Base-by-base conservation (phyloP, 345 rosid species). In the Lumnitzera littorea region DNA sequence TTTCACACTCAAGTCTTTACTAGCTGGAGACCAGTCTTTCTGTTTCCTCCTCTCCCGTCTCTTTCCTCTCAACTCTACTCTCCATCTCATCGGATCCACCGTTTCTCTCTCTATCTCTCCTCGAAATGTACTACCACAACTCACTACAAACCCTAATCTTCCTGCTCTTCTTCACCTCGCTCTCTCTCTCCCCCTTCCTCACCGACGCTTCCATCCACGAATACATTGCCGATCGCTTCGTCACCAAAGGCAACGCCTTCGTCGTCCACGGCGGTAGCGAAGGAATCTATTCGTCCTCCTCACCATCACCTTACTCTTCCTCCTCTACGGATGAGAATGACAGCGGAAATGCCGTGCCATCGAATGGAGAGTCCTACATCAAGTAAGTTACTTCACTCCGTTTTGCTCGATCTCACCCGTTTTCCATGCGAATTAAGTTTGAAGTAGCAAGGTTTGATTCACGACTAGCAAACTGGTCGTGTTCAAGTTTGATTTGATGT, bases 261-360 rank as follows among this genome's bases (percentile, higher is more conserved):
- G 88, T 90, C 53, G 81, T 94, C 69, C 95, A 94, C 69, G 99
- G 95, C 9, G 97, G 99, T 56, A 94, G 89, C 57, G 99, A 94
- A 72, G 95, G 96, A 68, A 84, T 94, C 69, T 94, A 88, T 84
- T 85, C 96, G 16, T 81, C 86, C 46, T 20, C 76, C 54, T 68
- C 73, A 27, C 20, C 20, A 46, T 70, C 55, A 16, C 60, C 36
- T 57, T 43, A 56, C 51, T 71, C 64, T 55, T 36, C 65, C 51
- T 24, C 68, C 53, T 23, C 57, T 24, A 17, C 60, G 14, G 24
- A 23, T 13, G 46, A 23, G 56, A 48, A 48, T 36, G 70, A 54
- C 12, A 29, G 53, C 64, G 43, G 43, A 36, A 36, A 7, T 36
- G 60, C 48, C 15, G 47, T 24, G 9, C 12, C 70, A 4, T 67